Base-by-base conservation (phyloP, 1,139 yeast species). In the Saccharomyces hybrid region DNA sequence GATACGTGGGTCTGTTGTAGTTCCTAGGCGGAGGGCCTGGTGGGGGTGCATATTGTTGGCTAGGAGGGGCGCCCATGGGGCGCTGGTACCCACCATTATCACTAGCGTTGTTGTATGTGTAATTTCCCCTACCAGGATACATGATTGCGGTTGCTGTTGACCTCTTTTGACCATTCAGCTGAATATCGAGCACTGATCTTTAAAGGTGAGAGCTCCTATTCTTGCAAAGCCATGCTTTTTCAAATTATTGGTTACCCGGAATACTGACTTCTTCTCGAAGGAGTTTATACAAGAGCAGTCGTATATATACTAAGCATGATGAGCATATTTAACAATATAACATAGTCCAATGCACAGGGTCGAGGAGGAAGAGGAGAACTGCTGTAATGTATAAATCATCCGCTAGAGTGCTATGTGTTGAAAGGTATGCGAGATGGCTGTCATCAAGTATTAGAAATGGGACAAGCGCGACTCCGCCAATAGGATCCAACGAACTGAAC, bases 51-150 rank as follows among this genome's bases (percentile, higher is more conserved):
- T 54, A 57, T 34, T 9, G 58, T 42, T 21, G 65, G 21, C 51
- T 51, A n/a, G 62, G 60, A 14, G 61, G 60, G 4, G 63, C 62
- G 38, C 58, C 55, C n/a, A 63, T 64, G 8, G 66, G 63, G 46
- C 62, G 58, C 29, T 49, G 58, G 24, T 59, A 60, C 29, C 57
- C 59, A n/a, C 52, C 53, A 31, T 60, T 46, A 59, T 63, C 50
- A 60, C 60, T 46, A 54, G 54, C 60, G 55, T 61, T 63, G 50
- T 55, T 62, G 58, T 62, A 64, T 57, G 59, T 64, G 62, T 66
- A 60, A 46, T 62, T 55, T 47, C 71, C 61, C 57, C 64, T 59
- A 44, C 69, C 70, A 16, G 70, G 69, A 52, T 57, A 66, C 71
- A 66, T 65, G 42, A 34, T 12, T 47, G 19, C 14, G n/a, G 3